These are phyloP conservation scores for Tulasnella sp. DNA, from an alignment of 768 basidiomycete species.

Conservation along the genomic window DNA sequence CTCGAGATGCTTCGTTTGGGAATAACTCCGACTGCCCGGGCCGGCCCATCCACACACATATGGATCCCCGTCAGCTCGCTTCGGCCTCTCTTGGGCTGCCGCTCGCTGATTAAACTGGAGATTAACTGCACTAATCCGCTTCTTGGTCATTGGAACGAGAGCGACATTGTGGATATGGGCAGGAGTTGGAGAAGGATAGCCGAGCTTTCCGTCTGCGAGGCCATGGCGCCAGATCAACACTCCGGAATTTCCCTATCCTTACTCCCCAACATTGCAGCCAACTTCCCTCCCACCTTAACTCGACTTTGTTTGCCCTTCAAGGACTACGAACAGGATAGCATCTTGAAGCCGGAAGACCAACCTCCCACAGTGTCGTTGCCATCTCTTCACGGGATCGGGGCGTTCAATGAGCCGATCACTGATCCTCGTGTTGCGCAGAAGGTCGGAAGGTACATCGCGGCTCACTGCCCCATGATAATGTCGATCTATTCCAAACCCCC, in stretches of 20 bases:
- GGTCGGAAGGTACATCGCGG: not conserved
- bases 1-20: not conserved
- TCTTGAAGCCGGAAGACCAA: not conserved
- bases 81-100: not conserved
- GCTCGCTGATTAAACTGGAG: not conserved
- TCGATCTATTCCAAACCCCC: not conserved
- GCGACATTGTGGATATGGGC: not conserved
- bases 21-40: not conserved
- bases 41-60: not conserved
- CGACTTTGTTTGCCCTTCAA: not conserved
- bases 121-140: not conserved
- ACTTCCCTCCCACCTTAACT: not conserved
- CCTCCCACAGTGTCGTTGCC: not conserved
- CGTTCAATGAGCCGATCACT: not conserved
- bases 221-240: not conserved
- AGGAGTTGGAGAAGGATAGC: not conserved
- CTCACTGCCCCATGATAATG: not conserved
- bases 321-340: not conserved
- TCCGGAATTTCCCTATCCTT: not conserved
- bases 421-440: not conserved
- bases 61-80: not conserved
- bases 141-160: not conserved
- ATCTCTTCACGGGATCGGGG: not conserved
- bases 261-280: not conserved
- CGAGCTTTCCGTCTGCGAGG: not conserved